Base-by-base conservation (phyloP, 192 early-diverging fungal genomes). In the Gonapodya sp. region DNA sequence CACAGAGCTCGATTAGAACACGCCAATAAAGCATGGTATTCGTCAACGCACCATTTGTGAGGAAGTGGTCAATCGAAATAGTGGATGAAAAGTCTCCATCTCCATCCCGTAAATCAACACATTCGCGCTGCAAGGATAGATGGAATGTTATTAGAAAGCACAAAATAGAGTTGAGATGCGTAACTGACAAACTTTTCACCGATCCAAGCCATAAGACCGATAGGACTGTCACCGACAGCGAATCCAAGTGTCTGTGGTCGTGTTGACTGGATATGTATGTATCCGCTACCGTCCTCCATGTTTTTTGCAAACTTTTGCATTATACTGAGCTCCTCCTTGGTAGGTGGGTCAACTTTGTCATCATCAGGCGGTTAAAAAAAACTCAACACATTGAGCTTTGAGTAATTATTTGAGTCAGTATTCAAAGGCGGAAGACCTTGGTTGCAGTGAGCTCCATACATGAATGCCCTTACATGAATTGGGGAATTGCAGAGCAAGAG, bases 121-220 rank as follows among this genome's bases (percentile, higher is more conserved):
- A 64, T 64, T 64, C 46, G 46, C 24, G 46, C 46, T 64, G 46
- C 46, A 24, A 64, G 24, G 46, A 64, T 64, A 16, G 46, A 64
- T 64, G 46, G 46, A 64, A 64, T 64, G 46, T 64, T 24, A 64
- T 64, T 64, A 64, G 46, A 16, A 8, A 64, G 46, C 46, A 64
- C 46, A 64, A 64, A 34, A 2, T 18, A 35, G 34, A 80, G 18
- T 80, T 75, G 31, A 75, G 31, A 80, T 73, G 18, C 18, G 83
- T 84, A 87, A 0, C 34, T n/a, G 30, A 83, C 73, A 31, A 87
- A 85, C 78, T 91, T 91, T 73, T 91, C 90, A 18, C 79, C 82
- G 80, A 91, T 79, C 88, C 88, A 91, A 0, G 86, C 85, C 79
- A 90, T 36, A 36, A 91, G 79, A 0, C 90, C 90, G n/a, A 85